A percentile compares a stretch with the other conserved stretches of the same genome.
These are phyloP conservation scores for Rhizophora apiculata DNA, from an alignment of 345 rosid genomes.

Conservation along the genomic window DNA sequence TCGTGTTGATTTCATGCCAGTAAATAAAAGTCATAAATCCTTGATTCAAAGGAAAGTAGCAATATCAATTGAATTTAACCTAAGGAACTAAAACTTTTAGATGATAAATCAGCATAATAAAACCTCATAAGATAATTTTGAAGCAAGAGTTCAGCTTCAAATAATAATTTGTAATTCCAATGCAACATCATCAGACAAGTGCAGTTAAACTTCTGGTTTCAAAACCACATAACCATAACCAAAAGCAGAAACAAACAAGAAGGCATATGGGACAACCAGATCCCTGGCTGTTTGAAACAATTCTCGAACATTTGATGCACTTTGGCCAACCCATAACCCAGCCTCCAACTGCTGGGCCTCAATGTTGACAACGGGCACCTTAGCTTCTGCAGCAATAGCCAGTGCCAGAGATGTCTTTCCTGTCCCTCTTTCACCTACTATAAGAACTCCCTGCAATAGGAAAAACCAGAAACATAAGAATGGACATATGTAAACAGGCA, in stretches of 20 bases:
- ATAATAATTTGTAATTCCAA: background rate
- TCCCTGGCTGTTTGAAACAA: constrained; percentile 97
- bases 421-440: constrained; percentile 94
- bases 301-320: constrained; percentile 96
- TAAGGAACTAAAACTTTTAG: background rate
- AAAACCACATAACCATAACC: background rate
- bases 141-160: background rate
- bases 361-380: constrained; percentile 85
- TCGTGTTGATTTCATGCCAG: background rate
- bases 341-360: constrained; percentile 94
- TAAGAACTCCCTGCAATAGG: constrained; percentile 86
- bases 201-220: background rate
- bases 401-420: constrained; percentile 91
- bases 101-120: background rate
- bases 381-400: constrained; percentile 97
- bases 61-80: background rate
- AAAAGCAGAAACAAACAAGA: constrained; percentile 13
- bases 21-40: background rate
- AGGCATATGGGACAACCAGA: constrained; percentile 52
- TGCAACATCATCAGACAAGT: background rate
- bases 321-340: constrained; percentile 97
- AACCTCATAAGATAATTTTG: background rate
- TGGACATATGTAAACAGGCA: too few relatives aligned
- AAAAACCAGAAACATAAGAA: too few relatives aligned
- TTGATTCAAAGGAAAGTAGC: background rate